Conservation (phyloP, 2,329 filamentous ascomycete species). For the Penicillium sp. region DNA sequence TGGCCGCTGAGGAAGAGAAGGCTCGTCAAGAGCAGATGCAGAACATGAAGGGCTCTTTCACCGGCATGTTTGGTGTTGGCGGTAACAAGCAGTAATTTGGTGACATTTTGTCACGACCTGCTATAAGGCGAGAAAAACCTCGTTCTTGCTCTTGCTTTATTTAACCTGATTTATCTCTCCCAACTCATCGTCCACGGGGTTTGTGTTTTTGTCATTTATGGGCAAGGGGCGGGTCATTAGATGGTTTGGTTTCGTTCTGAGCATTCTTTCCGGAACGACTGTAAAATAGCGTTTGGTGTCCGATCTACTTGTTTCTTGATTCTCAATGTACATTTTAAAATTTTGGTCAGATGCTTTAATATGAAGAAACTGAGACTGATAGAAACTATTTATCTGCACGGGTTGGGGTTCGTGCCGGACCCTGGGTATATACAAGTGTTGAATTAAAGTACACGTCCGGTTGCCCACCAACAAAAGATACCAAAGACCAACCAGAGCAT, state of each 20-base stretch:
- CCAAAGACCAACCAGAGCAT: constrained; percentile 1
- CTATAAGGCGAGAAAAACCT: not conserved
- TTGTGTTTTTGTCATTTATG: constrained; percentile 23
- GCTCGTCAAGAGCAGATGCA: constrained; percentile 86
- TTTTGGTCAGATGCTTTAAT: constrained; percentile 26
- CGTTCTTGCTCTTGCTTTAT: constrained; percentile 1
- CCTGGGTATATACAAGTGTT: constrained; percentile 22
- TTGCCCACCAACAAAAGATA: constrained; percentile 2
- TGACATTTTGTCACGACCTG: constrained; percentile 1
- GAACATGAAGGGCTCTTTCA: constrained; percentile 81
- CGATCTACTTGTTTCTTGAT: constrained; percentile 23
- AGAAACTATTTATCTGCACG: constrained; percentile 4
- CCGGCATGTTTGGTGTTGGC: constrained; percentile 52
- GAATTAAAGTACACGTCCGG: constrained; percentile 13
- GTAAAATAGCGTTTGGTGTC: constrained; percentile 37
- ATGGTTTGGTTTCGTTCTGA: constrained; percentile 29
- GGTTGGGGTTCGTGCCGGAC: constrained; percentile 4
- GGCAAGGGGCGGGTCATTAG: constrained; percentile 29
- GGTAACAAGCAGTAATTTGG: constrained; percentile 26
- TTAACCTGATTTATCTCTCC: constrained; percentile 12
- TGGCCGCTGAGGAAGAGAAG: constrained; percentile 84
- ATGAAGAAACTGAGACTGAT: constrained; percentile 20
- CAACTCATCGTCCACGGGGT: constrained; percentile 19
- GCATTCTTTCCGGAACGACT: constrained; percentile 30
- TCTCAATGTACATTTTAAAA: constrained; percentile 26